Base-by-base conservation (phyloP, 129 eudicot species). In the Solidago caesia region DNA sequence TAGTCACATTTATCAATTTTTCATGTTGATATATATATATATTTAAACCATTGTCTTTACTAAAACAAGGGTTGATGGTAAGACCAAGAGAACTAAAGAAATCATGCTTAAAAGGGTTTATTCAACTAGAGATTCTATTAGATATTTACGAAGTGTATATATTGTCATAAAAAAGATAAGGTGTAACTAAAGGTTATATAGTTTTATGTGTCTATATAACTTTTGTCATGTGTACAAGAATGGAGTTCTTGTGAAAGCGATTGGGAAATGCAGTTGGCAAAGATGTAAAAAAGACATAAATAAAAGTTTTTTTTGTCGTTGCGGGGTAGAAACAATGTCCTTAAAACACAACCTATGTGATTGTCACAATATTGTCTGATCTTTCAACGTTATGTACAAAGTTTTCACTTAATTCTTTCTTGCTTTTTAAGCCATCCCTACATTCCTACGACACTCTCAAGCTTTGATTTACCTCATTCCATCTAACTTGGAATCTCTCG, bases 261-360 rank as follows among this genome's bases (percentile, higher is more conserved):
- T 47, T 48, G 42, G 72, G 66, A 51, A 79, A 79, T 79, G 78
- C 82, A 72, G 82, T 79, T 72, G 82, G 78, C 82, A 79, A 72
- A 11, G 61, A 64, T 44, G 56, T 46, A 69, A 71, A 52, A 21
- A 70, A 21, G 71, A 79, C 73, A 72, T 64, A 52, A 71, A 70
- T 42, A 49, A 45, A 44, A 62, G 46, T 5, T 7, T 44, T 58
- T 44, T 63, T 46, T 78, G 73, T 55, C 51, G 82, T 71, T 71
- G 72, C 67, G 73, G 41, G 82, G 77, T 72, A 72, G 67, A 79
- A 79, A 79, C 82, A 72, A 79, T 79, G 78, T 43, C 70, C 68
- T 21, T 53, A 60, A 52, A 52, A 79, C 73, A 64, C 71, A 41
- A 55, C 10, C 77, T 64, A 63, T 78, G 77, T 71, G 26, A 57